Conservation (phyloP, 192 early-diverging fungal species). For the Gryganskiella cystojenkinii region DNA sequence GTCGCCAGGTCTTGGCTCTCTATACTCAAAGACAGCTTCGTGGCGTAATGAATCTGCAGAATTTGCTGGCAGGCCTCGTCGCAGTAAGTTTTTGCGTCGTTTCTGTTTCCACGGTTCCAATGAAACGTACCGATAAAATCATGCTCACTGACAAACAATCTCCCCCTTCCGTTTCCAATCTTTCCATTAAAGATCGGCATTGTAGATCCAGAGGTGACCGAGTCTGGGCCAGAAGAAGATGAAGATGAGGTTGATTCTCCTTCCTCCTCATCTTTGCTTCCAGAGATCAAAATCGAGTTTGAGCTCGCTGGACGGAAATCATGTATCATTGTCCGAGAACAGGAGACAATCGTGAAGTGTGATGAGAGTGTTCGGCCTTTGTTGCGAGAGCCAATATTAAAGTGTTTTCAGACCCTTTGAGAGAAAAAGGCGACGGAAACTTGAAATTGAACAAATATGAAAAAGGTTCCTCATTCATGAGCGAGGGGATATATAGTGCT, state of each 20-base stretch:
- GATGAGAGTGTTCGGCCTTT: conserved; percentile 32
- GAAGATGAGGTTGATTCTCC: too few relatives aligned
- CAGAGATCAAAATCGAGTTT: conserved; percentile 46
- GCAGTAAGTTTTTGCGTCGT: conserved; percentile 6
- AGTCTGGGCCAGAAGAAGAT: conserved; percentile 5
- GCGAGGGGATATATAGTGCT: too few relatives aligned
- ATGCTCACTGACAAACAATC: background rate
- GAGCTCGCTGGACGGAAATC: conserved; percentile 24
- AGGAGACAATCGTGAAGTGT: conserved; percentile 41
- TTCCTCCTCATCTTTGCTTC: too few relatives aligned
- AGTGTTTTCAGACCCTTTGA: conserved; percentile 43
- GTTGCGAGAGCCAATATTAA: conserved; percentile 33
- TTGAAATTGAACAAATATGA: too few relatives aligned
- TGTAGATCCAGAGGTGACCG: conserved; percentile 13
- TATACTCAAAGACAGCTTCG: conserved; percentile 37
- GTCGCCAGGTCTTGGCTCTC: conserved; percentile 34
- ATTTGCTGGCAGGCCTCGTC: conserved; percentile 22
- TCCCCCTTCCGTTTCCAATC: background rate
- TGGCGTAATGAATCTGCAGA: conserved; percentile 41
- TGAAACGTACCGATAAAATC: background rate
- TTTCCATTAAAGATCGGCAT: conserved; percentile 40
- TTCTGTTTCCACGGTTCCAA: too few relatives aligned
- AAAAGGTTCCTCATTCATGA: too few relatives aligned
- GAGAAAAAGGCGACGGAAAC: too few relatives aligned
- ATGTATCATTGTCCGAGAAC: conserved; percentile 23